These are phyloP conservation scores for Zalaria obscura DNA, from an alignment of 2,329 filamentous ascomycete species.

Conservation along the genomic window DNA sequence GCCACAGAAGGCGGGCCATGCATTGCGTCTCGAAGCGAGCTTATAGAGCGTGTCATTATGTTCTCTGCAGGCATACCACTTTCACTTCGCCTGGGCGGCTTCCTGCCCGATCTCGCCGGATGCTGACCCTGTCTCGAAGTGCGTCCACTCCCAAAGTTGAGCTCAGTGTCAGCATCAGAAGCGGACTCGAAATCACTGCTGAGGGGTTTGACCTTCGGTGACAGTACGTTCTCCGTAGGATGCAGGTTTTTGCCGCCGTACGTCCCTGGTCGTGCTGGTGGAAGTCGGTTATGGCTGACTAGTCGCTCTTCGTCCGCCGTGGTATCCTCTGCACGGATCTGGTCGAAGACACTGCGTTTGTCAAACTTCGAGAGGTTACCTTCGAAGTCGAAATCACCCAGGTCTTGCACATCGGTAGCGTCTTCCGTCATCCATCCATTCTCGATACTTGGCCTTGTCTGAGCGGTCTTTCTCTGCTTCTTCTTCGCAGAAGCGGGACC, in stretches of 20 bases:
- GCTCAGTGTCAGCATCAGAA: conserved; percentile 20
- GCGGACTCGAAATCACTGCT: conserved; percentile 15
- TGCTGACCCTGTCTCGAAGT: conserved; percentile 22
- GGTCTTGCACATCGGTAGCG: conserved; percentile 82
- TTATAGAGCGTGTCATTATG: conserved; percentile 18
- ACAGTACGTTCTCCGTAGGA: conserved; percentile 81
- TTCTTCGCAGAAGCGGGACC: conserved; percentile 16
- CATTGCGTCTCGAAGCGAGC: conserved; percentile 19
- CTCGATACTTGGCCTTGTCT: conserved; percentile 34
- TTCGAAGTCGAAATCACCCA: conserved; percentile 90
- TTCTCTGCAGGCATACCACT: conserved; percentile 25
- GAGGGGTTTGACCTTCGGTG: conserved; percentile 27
- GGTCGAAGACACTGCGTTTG: conserved; percentile 79
- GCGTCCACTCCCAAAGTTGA: conserved; percentile 17
- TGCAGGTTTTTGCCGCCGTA: conserved; percentile 74
- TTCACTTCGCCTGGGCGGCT: conserved; percentile 15
- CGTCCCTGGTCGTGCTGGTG: conserved; percentile 30
- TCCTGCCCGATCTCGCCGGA: conserved; percentile 20
- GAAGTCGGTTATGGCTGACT: conserved; percentile 69
- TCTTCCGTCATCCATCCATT: conserved; percentile 95
- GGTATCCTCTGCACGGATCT: conserved; percentile 78
- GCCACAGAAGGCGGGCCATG: conserved; percentile 9
- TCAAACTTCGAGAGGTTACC: conserved; percentile 86
- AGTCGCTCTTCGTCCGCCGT: conserved; percentile 84
- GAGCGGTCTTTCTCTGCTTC: conserved; percentile 18